A percentile compares a stretch with the other conserved stretches of the same genome.
Conservation (phyloP, 2,329 filamentous ascomycete genomes). For the Nemania sp. region DNA sequence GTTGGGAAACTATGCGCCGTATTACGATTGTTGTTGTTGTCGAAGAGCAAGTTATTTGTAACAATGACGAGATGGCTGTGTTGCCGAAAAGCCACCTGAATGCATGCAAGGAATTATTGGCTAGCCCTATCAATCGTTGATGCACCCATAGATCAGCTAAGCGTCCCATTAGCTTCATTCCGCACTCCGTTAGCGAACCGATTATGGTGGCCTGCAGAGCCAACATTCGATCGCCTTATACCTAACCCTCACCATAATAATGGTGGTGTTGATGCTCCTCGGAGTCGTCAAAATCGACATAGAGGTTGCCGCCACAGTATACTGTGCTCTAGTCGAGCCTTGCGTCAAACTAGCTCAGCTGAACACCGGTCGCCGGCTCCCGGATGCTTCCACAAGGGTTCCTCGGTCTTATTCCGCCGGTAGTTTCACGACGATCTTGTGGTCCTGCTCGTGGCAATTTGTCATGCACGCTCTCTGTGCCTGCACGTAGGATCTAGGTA, state of each 20-base stretch:
- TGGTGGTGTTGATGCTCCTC: too few species aligned
- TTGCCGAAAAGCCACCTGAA: neutral
- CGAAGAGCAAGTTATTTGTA: neutral
- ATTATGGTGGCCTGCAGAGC: neutral
- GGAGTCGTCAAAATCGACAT: neutral
- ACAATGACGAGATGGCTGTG: neutral
- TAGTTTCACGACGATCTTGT: constrained; percentile 14
- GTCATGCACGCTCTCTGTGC: constrained; percentile 22
- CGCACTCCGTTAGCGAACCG: constrained; percentile 13
- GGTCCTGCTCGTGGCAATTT: constrained; percentile 34
- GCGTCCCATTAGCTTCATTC: constrained; percentile 8
- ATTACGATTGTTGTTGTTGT: neutral
- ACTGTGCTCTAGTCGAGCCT: constrained; percentile 1
- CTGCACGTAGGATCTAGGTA: constrained; percentile 1
- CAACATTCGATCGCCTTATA: constrained; percentile 9
- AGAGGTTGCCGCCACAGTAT: neutral
- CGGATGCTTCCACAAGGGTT: constrained; percentile 24
- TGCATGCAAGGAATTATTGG: neutral
- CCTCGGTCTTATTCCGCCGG: constrained; percentile 19
- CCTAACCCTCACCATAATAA: too few species aligned
- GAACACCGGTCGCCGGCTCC: constrained; percentile 9
- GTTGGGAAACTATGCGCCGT: constrained; percentile 3
- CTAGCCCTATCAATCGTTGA: constrained; percentile 3
- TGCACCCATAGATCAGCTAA: neutral
- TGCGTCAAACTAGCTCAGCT: constrained; percentile 29